Conservation (phyloP, 2,329 filamentous ascomycete genomes). For the Lachnellula suecica region DNA sequence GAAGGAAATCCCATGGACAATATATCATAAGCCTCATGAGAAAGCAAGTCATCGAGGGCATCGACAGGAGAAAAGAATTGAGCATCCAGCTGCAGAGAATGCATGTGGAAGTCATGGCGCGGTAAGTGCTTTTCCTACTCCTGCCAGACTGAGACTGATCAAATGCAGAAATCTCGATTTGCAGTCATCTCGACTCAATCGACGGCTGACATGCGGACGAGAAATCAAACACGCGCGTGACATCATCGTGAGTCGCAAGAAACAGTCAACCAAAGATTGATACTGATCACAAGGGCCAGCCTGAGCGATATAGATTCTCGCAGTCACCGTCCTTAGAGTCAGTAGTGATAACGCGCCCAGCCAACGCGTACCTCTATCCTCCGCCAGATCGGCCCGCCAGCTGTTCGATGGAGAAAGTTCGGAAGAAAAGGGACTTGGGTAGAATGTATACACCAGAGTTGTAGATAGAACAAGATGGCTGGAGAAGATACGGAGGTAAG, state of each 20-base stretch:
- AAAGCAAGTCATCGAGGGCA: slow-evolving; percentile 14
- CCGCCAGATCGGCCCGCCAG: not conserved
- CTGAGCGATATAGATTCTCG: not conserved
- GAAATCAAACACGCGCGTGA: slow-evolving; percentile 1
- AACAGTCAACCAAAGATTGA: too few relatives aligned
- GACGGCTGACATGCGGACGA: slow-evolving; percentile 3
- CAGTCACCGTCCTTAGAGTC: not conserved
- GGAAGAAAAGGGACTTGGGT: not conserved
- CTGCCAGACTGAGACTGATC: not conserved
- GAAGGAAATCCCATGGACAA: slow-evolving; percentile 17
- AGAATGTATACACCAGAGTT: not conserved
- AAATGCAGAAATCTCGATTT: slow-evolving; percentile 5
- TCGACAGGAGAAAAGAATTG: slow-evolving; percentile 18
- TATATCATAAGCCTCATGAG: slow-evolving; percentile 23
- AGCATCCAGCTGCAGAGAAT: slow-evolving; percentile 16
- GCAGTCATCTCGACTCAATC: not conserved
- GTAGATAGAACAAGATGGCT: not conserved
- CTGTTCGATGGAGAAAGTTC: not conserved
- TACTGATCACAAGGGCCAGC: not conserved
- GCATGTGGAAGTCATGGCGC: slow-evolving; percentile 11
- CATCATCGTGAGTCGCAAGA: not conserved
- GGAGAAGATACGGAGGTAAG: too few relatives aligned
- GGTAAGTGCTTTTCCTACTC: slow-evolving; percentile 3
- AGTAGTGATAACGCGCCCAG: too few relatives aligned
- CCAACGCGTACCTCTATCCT: not conserved